These are phyloP conservation scores for Phaeotremella fagi DNA, from an alignment of 768 basidiomycete species.

Conservation along the genomic window DNA sequence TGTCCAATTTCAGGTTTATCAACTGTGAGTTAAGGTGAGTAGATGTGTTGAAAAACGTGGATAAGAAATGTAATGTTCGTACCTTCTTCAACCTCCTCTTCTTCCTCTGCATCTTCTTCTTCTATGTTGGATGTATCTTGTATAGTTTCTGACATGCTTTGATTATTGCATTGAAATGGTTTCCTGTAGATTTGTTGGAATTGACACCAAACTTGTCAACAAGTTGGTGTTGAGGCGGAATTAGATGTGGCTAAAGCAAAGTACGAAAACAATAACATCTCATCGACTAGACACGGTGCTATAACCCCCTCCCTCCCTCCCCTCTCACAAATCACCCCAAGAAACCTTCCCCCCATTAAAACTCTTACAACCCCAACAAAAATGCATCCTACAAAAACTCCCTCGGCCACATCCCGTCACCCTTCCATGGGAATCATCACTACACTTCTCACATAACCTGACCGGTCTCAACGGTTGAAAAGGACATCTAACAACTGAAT, in stretches of 20 bases:
- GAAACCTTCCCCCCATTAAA: too few relatives aligned
- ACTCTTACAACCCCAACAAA: too few relatives aligned
- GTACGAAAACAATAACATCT: too few relatives aligned
- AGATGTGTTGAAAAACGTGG: not conserved
- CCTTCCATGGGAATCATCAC: not conserved
- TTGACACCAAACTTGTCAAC: too few relatives aligned
- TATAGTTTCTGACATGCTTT: not conserved
- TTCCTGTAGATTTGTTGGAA: too few relatives aligned
- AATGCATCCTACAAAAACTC: not conserved
- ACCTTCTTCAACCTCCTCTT: conserved; percentile 3
- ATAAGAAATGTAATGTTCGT: not conserved
- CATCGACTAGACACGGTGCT: too few relatives aligned
- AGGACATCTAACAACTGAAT: conserved; percentile 15
- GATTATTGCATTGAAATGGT: too few relatives aligned
- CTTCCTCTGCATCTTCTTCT: not conserved
- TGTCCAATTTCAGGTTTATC: conserved; percentile 58
- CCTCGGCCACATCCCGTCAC: not conserved
- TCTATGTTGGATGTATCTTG: not conserved
- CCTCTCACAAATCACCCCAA: too few relatives aligned
- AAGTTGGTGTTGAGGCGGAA: too few relatives aligned
- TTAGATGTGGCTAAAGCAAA: too few relatives aligned
- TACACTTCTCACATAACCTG: not conserved
- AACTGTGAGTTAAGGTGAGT: not conserved
- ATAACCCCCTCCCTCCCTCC: too few relatives aligned
- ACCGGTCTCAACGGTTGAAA: conserved; percentile 6